A percentile compares a stretch with the other conserved stretches of the same genome.
Evolutionary conservation across 2,329 filamentous ascomycete species (phyloP).

Genomic region (Ceratocystis harringtonii): DNA sequence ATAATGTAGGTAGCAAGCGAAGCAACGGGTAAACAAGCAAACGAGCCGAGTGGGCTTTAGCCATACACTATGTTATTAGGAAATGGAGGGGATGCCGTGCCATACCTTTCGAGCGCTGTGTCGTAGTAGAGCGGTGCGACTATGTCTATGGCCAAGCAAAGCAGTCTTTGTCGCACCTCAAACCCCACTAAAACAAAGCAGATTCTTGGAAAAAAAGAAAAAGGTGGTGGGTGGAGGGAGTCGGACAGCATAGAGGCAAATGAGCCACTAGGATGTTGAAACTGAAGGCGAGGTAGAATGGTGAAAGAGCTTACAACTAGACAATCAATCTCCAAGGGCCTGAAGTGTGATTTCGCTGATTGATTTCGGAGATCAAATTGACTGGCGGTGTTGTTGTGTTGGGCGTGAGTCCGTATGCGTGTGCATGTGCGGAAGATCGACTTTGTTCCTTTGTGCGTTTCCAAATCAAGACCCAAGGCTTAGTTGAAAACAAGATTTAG

Average conservation of each 20-base stretch:
- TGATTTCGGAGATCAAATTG: neutral
- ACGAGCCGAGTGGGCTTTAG: neutral
- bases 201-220: neutral
- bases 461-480: neutral
- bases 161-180: slow-evolving; percentile 1
- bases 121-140: neutral
- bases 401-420: neutral
- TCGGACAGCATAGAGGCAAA: slow-evolving; percentile 2
- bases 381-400: neutral
- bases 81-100: neutral
- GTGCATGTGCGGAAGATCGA: neutral
- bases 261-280: neutral
- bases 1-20: neutral
- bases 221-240: neutral
- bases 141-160: neutral
- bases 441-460: neutral
- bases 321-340: neutral
- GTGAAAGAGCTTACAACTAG: neutral
- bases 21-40: too few relatives aligned
- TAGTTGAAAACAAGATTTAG: neutral
- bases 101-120: neutral
- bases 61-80: neutral
- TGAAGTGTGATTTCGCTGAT: neutral
- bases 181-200: neutral
- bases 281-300: neutral